Conservation (phyloP, 495 filamentous ascomycete genomes). For the Penicillium nucicola region DNA sequence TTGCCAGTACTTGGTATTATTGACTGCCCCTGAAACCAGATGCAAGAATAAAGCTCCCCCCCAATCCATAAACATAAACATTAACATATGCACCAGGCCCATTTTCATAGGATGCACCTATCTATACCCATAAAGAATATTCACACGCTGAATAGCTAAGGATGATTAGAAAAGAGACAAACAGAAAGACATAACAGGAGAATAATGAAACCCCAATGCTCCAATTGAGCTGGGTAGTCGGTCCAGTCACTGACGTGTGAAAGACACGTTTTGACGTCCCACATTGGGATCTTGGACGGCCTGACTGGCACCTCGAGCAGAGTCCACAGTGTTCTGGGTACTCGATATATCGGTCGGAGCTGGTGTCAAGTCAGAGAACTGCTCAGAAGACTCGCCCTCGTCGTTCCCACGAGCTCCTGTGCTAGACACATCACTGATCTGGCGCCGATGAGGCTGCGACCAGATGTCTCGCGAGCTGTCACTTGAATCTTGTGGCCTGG, state of each 20-base stretch:
- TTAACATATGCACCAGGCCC: not conserved
- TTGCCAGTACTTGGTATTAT: too few relatives aligned
- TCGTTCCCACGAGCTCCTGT: not conserved
- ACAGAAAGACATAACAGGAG: not conserved
- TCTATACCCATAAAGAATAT: not conserved
- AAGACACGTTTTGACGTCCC: too few relatives aligned
- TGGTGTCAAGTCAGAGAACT: not conserved
- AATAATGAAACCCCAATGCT: not conserved
- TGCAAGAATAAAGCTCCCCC: too few relatives aligned
- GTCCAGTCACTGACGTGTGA: too few relatives aligned
- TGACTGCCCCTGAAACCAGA: too few relatives aligned
- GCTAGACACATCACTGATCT: conserved; percentile 5
- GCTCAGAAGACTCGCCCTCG: not conserved
- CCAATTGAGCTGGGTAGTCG: not conserved
- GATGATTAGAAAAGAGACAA: not conserved
- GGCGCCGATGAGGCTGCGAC: not conserved
- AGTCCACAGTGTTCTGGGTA: too few relatives aligned
- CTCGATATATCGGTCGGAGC: not conserved
- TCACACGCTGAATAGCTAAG: not conserved
- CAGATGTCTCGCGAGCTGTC: not conserved
- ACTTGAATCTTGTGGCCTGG: too few relatives aligned
- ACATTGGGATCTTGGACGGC: too few relatives aligned
- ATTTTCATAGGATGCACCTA: not conserved
- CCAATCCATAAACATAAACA: not conserved
- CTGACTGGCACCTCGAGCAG: too few relatives aligned